These are phyloP conservation scores for Chionographis japonica DNA, from an alignment of 106 monocot species.

Conservation along the genomic window DNA sequence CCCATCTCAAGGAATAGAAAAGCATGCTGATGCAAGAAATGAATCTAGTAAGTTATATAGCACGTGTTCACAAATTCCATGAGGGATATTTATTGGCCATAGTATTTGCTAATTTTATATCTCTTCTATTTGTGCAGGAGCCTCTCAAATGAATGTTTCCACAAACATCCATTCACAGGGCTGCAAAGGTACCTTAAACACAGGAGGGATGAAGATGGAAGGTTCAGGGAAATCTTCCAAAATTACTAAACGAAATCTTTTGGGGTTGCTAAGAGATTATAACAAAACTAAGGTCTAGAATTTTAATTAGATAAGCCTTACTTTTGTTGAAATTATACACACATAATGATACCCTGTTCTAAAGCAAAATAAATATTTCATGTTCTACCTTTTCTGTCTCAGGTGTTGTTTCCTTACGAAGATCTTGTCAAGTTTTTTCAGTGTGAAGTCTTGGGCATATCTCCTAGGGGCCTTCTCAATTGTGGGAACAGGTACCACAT, in stretches of 20 bases:
- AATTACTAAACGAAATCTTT: conserved; percentile 33
- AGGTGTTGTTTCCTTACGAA: conserved; percentile 67
- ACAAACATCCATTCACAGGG: conserved; percentile 8
- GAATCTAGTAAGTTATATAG: conserved; percentile 36
- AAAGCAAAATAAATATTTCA: not conserved
- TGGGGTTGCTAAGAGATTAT: conserved; percentile 24
- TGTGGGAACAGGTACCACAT: conserved; percentile 86
- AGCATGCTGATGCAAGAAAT: conserved; percentile 19
- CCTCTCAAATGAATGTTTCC: conserved; percentile 6
- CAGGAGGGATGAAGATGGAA: conserved; percentile 15
- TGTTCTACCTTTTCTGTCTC: conserved; percentile 14
- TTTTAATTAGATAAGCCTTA: not conserved
- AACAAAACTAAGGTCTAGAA: conserved; percentile 52
- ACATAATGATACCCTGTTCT: not conserved
- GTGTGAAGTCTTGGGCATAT: conserved; percentile 55
- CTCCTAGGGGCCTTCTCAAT: conserved; percentile 88
- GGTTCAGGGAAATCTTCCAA: conserved; percentile 32
- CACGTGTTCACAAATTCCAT: not conserved
- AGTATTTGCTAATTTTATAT: not conserved
- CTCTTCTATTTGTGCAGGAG: conserved; percentile 9
- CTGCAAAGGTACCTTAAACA: conserved; percentile 14
- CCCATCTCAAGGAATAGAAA: conserved; percentile 25
- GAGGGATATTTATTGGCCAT: not conserved
- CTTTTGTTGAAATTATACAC: not conserved
- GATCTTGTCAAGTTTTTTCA: conserved; percentile 89